phyloP scores from a whole-genome alignment of 163 green algal species.

The Chloromonas sp. region DNA sequence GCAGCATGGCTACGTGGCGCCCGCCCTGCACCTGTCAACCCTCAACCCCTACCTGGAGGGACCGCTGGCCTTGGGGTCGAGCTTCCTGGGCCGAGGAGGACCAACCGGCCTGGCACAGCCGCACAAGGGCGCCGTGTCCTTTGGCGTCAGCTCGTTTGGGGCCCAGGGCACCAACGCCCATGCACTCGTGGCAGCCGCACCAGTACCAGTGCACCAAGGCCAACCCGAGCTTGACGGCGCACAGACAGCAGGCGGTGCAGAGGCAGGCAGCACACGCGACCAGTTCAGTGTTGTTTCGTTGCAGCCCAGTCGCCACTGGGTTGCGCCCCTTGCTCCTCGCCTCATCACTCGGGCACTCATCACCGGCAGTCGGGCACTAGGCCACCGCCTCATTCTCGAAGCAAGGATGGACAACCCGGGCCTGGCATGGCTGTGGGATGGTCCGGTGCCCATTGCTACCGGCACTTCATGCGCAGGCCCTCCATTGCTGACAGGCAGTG shows the following conservation, averaged over 20 bases:
- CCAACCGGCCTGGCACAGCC: no score
- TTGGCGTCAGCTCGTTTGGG: slow-evolving; percentile 68
- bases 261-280: no score
- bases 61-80: slow-evolving; percentile 1
- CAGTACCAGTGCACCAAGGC: not conserved
- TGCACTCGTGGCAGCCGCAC: slow-evolving; percentile 24
- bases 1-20: slow-evolving; percentile 14
- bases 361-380: not conserved
- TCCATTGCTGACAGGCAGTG: not conserved
- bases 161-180: slow-evolving; percentile 68
- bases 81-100: slow-evolving; percentile 26
- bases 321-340: slow-evolving; percentile 16
- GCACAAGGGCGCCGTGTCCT: no score
- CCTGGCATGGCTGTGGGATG: slow-evolving; percentile 24
- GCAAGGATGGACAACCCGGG: slow-evolving; percentile 13
- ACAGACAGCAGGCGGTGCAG: not conserved
- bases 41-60: slow-evolving; percentile 55
- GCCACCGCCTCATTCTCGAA: not conserved
- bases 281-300: no score
- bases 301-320: slow-evolving; percentile 14
- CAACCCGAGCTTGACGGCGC: not conserved
- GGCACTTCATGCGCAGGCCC: no score
- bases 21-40: slow-evolving; percentile 39
- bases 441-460: not conserved
- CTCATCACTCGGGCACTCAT: slow-evolving; percentile 14